Conservation (phyloP, 2,329 filamentous ascomycete genomes). For the Pseudogymnoascus sp. region DNA sequence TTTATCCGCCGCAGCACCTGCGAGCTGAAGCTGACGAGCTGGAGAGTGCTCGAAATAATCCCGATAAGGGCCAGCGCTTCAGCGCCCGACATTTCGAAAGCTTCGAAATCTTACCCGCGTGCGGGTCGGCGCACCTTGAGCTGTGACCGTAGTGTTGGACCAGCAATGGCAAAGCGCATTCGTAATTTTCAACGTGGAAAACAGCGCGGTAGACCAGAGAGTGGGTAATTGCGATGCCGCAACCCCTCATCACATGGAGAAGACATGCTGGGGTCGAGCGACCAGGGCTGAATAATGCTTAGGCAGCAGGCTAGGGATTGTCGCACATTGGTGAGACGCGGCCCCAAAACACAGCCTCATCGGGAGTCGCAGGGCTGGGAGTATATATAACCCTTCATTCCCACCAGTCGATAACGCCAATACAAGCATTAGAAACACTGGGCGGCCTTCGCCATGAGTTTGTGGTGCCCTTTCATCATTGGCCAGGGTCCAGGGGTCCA, state of each 20-base stretch:
- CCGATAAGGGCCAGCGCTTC: not conserved
- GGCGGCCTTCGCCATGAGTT: not conserved
- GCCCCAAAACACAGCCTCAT: not conserved
- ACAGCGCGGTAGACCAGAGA: not conserved
- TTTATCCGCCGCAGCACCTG: not conserved
- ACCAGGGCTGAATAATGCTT: not conserved
- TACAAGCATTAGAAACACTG: not conserved
- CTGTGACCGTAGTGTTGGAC: not conserved
- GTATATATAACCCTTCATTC: not conserved
- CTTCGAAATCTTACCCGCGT: not conserved
- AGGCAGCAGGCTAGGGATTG: not conserved
- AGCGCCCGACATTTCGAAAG: not conserved
- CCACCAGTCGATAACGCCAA: conserved; percentile 1
- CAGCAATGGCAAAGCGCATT: not conserved
- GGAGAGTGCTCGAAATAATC: not conserved
- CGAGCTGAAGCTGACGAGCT: not conserved
- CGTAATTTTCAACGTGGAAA: not conserved
- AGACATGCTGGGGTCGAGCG: not conserved
- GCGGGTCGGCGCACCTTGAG: not conserved
- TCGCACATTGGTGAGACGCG: not conserved
- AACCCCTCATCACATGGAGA: not conserved
- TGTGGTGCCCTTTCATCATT: not conserved
- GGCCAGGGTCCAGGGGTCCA: not conserved
- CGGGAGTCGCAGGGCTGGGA: not conserved
- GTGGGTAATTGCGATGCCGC: not conserved